Evolutionary conservation across 768 basidiomycete genomes (phyloP), one percentile per base, ranked within the genome.

Genomic region (Kwoniella europaea): DNA sequence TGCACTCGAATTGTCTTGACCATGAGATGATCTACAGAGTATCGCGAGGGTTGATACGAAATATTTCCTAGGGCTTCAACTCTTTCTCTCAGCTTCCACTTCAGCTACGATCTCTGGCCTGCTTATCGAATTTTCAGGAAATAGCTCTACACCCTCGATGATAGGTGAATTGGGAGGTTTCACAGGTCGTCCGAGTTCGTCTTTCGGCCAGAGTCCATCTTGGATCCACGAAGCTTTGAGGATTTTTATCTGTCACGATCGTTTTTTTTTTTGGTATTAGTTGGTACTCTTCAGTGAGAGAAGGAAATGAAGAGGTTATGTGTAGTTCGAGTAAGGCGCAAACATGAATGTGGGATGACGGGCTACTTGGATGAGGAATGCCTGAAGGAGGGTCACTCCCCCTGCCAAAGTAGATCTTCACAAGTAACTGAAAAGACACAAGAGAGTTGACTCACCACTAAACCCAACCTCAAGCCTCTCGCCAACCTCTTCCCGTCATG

Each of bases 161-260:
- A 67, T 27, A 15, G 78, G 76, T 10, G 76, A 77, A 18, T 74
- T 69, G 43, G 79, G 76, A 2, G 76, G 74, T 63, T 55, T 54
- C 27, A 69, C 27, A 6, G 79, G 73, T 53, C 70, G 66, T 27
- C 69, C 68, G 2, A 74, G 73, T 18, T 53, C 9, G 53, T 80
- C 77, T 20, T 71, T 73, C 0, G 79, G 77, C 79, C 79, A 81
- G 10, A 76, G 75, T 2, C 79, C 79, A 52, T 81, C 79, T 68
- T 66, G 55, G 13, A 81, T 69, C 79, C 79, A 81, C 10, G 74
- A 69, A 46, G 74, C 70, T 63, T 61, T 63, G 13, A 77, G 72
- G 24, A 71, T 69, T 53, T 74, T 76, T 43, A 78, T 74, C 77
- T 76, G 63, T 27, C 27, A 27, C 27, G 4, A 27, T 27, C 27